Conservation (phyloP, 2,329 filamentous ascomycete genomes). For the Bipolaris cookei region DNA sequence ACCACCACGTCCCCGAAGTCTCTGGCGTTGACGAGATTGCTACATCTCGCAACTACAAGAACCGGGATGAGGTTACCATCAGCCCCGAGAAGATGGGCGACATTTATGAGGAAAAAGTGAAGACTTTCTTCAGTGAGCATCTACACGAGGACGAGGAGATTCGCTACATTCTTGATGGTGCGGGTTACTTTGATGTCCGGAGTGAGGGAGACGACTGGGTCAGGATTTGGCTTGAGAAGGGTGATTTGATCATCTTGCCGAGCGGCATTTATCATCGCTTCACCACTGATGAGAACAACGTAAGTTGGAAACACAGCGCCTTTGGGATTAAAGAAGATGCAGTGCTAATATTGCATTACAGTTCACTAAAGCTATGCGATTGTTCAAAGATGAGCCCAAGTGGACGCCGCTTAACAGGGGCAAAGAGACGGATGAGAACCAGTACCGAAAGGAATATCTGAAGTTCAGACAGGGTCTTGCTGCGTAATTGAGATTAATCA, state of each 20-base stretch:
- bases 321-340: not conserved
- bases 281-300: conserved; percentile 89
- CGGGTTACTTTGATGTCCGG: conserved; percentile 92
- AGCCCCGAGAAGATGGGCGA: conserved; percentile 85
- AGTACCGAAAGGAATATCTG: conserved; percentile 79
- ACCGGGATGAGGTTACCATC: conserved; percentile 91
- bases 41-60: conserved; percentile 79
- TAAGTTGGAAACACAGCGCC: conserved; percentile 55
- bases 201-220: conserved; percentile 86
- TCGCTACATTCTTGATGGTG: conserved; percentile 85
- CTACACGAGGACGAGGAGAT: conserved; percentile 99
- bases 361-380: conserved; percentile 94
- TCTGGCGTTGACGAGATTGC: conserved; percentile 76
- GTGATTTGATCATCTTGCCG: conserved; percentile 90
- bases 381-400: conserved; percentile 98
- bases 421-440: conserved; percentile 77
- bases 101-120: conserved; percentile 90
- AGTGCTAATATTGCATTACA: conserved; percentile 50
- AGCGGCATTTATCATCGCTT: conserved; percentile 97
- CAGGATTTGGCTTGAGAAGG: conserved; percentile 80
- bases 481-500: conserved; percentile 4
- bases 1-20: conserved; percentile 71
- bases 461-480: conserved; percentile 31
- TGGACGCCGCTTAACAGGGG: conserved; percentile 93
- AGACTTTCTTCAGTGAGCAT: conserved; percentile 92